These are phyloP conservation scores for Lactifluus echinatus DNA, from an alignment of 768 basidiomycete species.

Conservation along the genomic window DNA sequence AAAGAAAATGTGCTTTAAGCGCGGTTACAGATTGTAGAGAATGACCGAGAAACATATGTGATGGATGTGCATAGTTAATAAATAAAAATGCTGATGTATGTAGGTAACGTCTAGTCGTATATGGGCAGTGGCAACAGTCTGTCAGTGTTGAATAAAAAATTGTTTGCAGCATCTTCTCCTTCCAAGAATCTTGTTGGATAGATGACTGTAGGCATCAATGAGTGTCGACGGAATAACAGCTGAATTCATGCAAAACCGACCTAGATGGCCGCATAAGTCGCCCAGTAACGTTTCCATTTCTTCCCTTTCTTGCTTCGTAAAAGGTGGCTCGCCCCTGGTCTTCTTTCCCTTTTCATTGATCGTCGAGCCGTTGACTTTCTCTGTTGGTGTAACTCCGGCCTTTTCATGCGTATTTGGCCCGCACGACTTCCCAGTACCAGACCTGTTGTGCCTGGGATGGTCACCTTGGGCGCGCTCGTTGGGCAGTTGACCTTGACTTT, in stretches of 20 bases:
- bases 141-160: slow-evolving; percentile 90
- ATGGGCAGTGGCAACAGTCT: slow-evolving; percentile 68
- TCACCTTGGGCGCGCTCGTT: background rate
- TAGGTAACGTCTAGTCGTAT: slow-evolving; percentile 39
- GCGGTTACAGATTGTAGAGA: background rate
- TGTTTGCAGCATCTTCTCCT: slow-evolving; percentile 85
- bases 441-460: background rate
- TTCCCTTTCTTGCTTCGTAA: slow-evolving; percentile 74
- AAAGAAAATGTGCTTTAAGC: background rate
- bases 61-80: background rate
- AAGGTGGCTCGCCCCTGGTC: slow-evolving; percentile 50
- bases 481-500: background rate
- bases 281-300: slow-evolving; percentile 82
- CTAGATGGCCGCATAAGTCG: slow-evolving; percentile 78
- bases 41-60: too few species aligned
- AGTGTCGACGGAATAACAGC: background rate
- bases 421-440: background rate
- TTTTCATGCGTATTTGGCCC: background rate
- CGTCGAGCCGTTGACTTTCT: slow-evolving; percentile 17
- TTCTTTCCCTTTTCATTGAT: slow-evolving; percentile 32
- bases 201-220: slow-evolving; percentile 44
- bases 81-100: background rate
- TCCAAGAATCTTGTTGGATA: slow-evolving; percentile 85
- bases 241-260: slow-evolving; percentile 35
- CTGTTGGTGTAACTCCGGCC: slow-evolving; percentile 22